These are phyloP conservation scores for Phytophthora pistaciae DNA, from an alignment of 352 stramenopile species.

Conservation along the genomic window DNA sequence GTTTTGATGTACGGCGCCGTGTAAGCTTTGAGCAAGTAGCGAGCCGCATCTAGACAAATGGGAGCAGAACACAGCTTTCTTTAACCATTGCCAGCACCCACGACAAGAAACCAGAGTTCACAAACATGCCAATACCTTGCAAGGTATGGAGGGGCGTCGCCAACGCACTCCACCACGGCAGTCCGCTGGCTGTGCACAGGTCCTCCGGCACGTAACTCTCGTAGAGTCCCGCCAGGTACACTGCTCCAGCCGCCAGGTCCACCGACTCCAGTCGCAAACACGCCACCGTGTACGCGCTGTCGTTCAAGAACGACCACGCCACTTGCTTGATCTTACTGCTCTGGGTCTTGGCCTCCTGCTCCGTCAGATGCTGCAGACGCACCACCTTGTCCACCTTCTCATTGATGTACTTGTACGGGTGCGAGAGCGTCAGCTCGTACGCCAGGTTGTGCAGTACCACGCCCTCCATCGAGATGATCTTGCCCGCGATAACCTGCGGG, in stretches of 20 bases:
- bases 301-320: slow-evolving; percentile 91
- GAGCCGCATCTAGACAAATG: slow-evolving; percentile 80
- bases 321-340: slow-evolving; percentile 88
- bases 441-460: slow-evolving; percentile 82
- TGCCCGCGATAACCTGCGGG: slow-evolving; percentile 65
- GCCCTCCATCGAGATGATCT: slow-evolving; percentile 89
- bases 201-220: slow-evolving; percentile 80
- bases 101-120: slow-evolving; percentile 48
- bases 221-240: slow-evolving; percentile 87
- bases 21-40: slow-evolving; percentile 81
- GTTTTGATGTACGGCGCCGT: slow-evolving; percentile 82
- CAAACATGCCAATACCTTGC: slow-evolving; percentile 75
- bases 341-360: slow-evolving; percentile 60
- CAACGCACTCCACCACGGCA: slow-evolving; percentile 81
- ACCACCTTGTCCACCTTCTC: slow-evolving; percentile 89
- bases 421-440: slow-evolving; percentile 87
- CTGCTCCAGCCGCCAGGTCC: slow-evolving; percentile 79
- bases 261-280: slow-evolving; percentile 80
- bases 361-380: slow-evolving; percentile 62
- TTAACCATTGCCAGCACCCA: slow-evolving; percentile 68
- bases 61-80: slow-evolving; percentile 62
- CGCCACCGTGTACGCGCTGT: slow-evolving; percentile 86
- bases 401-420: slow-evolving; percentile 91
- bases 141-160: slow-evolving; percentile 75
- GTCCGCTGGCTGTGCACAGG: slow-evolving; percentile 58